Evolutionary conservation across 495 filamentous ascomycete species (phyloP), one percentile per base, ranked within the genome.

Genomic region (Penicillium desertorum): DNA sequence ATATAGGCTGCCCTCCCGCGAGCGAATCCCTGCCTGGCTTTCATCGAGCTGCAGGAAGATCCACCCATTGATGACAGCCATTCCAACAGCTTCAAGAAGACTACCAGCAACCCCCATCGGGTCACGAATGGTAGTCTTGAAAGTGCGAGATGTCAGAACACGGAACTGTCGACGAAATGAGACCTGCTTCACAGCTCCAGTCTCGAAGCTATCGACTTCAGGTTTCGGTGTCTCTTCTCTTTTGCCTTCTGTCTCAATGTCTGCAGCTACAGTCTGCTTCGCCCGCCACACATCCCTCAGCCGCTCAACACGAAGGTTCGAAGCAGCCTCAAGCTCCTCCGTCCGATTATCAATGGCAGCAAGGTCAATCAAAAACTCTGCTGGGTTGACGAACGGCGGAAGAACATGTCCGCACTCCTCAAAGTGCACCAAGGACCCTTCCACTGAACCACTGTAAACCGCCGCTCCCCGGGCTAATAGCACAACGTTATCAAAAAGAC

Each of bases 331-430:
- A 22, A 83, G 71, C 51, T 84, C 84, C 5, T 79, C 71, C 3
- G 78, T 81, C 1, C 88, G 78, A 62, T 82, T 88, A 64, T 91
- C 88, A 53, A 89, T 72, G 2, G 88, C 86, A 6, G 87, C 84
- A 51, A 87, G 71, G 58, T 91, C 88, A 34, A 91, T 85, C 36
- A 90, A 57, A 63, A 83, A 88, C 62, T 90, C 88, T 0, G 88
- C 88, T 0, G 88, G 88, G 59, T 90, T 90, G 45, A 87, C 84
- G 59, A 88, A 89, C 6, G 79, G 68, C 22, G 86, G 88, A 16
- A 90, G 67, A 20, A 77, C 62, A 57, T 84, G 75, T 0, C 84
- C 86, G 16, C 76, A 67, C 5, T 67, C 41, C 9, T 77, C 69
- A 61, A 91, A 90, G 68, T 88, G 83, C 0, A 76, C 63, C 11